These are phyloP conservation scores for Solanum hybrid DNA, from an alignment of 305 asterid species.

Conservation along the genomic window DNA sequence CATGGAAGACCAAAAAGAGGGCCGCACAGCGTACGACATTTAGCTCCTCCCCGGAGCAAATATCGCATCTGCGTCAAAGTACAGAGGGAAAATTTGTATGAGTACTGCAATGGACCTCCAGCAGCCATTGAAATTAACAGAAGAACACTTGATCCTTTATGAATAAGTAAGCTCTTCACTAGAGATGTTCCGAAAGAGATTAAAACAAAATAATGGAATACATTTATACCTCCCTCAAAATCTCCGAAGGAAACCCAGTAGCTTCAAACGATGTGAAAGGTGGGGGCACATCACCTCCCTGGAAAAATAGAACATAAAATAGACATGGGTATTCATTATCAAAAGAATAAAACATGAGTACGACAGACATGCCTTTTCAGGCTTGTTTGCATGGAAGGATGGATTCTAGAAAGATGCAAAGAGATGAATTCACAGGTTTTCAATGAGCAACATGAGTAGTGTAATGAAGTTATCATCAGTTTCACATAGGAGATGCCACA, in stretches of 20 bases:
- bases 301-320: slow-evolving; percentile 10
- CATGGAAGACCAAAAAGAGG: slow-evolving; percentile 49
- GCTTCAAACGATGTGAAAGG: slow-evolving; percentile 75
- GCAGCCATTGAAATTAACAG: slow-evolving; percentile 27
- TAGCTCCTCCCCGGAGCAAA: slow-evolving; percentile 98
- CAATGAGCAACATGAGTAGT: background rate
- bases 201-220: background rate
- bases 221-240: slow-evolving; percentile 73
- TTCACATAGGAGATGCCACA: background rate
- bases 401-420: background rate
- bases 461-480: background rate
- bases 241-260: slow-evolving; percentile 72
- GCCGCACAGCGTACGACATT: slow-evolving; percentile 96
- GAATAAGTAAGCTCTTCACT: slow-evolving; percentile 7
- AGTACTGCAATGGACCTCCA: slow-evolving; percentile 38
- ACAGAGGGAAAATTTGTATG: slow-evolving; percentile 45
- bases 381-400: background rate
- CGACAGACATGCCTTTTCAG: background rate
- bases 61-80: slow-evolving; percentile 97
- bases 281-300: slow-evolving; percentile 85
- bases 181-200: background rate
- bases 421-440: background rate
- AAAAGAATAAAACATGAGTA: background rate
- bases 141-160: background rate
- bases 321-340: background rate